These are phyloP conservation scores for Dovyalis caffra DNA, from an alignment of 345 rosid genomes.

Conservation along the genomic window DNA sequence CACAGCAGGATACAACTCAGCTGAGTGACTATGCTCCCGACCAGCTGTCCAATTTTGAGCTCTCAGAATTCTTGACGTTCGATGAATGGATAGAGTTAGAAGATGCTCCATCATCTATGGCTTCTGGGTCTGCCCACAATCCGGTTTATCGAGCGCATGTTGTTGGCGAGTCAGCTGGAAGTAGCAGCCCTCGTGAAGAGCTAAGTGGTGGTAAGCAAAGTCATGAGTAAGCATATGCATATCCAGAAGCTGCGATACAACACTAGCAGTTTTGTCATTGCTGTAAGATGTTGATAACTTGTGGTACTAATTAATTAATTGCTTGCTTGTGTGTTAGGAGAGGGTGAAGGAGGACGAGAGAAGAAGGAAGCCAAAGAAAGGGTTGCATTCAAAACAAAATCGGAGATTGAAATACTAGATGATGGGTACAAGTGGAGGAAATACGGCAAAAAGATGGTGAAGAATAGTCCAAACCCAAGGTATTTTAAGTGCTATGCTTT, in stretches of 20 bases:
- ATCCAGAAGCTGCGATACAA: too few relatives aligned
- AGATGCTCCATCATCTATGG: slow-evolving; percentile 35
- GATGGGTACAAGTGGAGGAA: slow-evolving; percentile 97
- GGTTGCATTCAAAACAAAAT: slow-evolving; percentile 73
- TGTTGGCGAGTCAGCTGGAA: slow-evolving; percentile 20
- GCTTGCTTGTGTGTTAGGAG: not conserved
- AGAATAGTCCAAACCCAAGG: slow-evolving; percentile 94
- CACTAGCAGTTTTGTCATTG: too few relatives aligned
- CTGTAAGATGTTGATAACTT: not conserved
- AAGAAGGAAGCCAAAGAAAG: slow-evolving; percentile 50
- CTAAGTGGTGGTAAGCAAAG: slow-evolving; percentile 28
- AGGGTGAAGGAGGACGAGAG: slow-evolving; percentile 25
- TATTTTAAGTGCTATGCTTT: too few relatives aligned
- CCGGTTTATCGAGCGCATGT: slow-evolving; percentile 38
- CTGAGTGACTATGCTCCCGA: slow-evolving; percentile 26
- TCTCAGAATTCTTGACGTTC: slow-evolving; percentile 44
- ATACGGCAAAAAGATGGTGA: slow-evolving; percentile 97
- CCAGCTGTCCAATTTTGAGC: slow-evolving; percentile 39
- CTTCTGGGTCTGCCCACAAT: slow-evolving; percentile 27
- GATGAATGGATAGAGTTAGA: slow-evolving; percentile 51
- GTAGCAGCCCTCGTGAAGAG: slow-evolving; percentile 31
- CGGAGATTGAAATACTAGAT: slow-evolving; percentile 77
- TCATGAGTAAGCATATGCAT: too few relatives aligned
- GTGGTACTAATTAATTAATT: not conserved
- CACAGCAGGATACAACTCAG: slow-evolving; percentile 16